Percentiles rank a stretch among this genome's conserved stretches.
phyloP scores from a whole-genome alignment of 495 filamentous ascomycete genomes.

The Penicillium goetzii region DNA sequence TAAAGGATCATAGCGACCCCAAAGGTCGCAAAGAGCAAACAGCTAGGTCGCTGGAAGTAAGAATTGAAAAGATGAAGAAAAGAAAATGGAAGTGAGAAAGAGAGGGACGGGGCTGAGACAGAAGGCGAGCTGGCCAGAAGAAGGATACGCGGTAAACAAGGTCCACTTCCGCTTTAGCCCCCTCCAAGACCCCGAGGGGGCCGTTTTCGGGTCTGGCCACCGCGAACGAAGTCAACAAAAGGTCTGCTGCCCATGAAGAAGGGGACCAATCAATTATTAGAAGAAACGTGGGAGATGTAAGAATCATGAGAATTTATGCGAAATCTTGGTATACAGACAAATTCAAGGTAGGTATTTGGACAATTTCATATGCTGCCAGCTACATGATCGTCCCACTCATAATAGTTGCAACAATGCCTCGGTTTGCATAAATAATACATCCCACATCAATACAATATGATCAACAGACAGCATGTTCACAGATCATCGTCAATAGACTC shows the following conservation, averaged over 20 bases:
- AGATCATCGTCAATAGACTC: not conserved
- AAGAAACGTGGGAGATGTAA: too few relatives aligned
- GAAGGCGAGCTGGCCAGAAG: conserved; percentile 28
- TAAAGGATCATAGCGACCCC: conserved; percentile 21
- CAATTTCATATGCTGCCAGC: not conserved
- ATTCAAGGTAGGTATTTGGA: not conserved
- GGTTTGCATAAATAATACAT: not conserved
- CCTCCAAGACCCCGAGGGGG: conserved; percentile 8
- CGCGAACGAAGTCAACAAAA: not conserved
- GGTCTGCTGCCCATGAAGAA: not conserved
- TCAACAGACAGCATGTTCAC: not conserved
- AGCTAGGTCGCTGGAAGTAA: conserved; percentile 13
- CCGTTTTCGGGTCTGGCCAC: conserved; percentile 27
- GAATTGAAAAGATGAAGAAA: conserved; percentile 19
- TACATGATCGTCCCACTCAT: not conserved
- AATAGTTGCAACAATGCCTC: not conserved
- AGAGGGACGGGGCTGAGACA: conserved; percentile 15
- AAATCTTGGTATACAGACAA: not conserved
- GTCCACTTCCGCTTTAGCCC: conserved; percentile 25
- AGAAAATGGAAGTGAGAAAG: conserved; percentile 17
- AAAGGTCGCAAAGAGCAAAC: conserved; percentile 18
- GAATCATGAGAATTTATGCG: too few relatives aligned
- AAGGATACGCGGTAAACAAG: conserved; percentile 23
- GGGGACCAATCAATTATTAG: too few relatives aligned
- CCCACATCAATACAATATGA: not conserved